Evolutionary conservation across 495 filamentous ascomycete genomes (phyloP).

Genomic region (Daldinia childiae): DNA sequence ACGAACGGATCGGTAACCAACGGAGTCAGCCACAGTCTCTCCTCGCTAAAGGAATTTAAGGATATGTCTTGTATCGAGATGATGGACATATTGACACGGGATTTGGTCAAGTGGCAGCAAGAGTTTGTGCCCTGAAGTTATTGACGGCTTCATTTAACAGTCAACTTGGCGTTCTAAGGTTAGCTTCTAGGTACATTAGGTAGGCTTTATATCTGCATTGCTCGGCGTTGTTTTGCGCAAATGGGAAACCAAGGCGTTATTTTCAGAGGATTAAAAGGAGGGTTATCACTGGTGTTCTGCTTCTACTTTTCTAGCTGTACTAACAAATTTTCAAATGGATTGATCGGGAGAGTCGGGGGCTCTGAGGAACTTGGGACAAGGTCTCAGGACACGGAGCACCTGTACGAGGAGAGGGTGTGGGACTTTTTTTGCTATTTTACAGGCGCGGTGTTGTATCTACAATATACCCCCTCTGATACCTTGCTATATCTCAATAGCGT

Average conservation of each 20-base stretch:
- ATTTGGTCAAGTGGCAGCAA: constrained; percentile 82
- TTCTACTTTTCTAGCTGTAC: constrained; percentile 27
- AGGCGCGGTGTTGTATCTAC: constrained; percentile 37
- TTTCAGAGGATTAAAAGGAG: constrained; percentile 4
- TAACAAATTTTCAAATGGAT: constrained; percentile 23
- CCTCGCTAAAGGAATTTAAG: constrained; percentile 62
- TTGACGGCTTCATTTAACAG: constrained; percentile 2
- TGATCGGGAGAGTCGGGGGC: constrained; percentile 8
- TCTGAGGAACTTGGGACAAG: not conserved
- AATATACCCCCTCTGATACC: constrained; percentile 41
- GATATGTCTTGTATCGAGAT: constrained; percentile 77
- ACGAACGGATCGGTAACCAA: constrained; percentile 22
- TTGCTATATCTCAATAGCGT: constrained; percentile 25
- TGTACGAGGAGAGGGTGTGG: constrained; percentile 8
- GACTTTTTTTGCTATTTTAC: constrained; percentile 33
- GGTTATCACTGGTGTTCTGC: constrained; percentile 2
- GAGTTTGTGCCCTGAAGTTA: constrained; percentile 52
- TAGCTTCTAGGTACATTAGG: constrained; percentile 15
- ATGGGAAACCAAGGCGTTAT: not conserved
- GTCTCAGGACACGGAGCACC: constrained; percentile 5
- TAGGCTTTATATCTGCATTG: constrained; percentile 18
- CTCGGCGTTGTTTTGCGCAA: constrained; percentile 28
- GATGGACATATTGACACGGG: constrained; percentile 81
- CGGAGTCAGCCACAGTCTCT: constrained; percentile 36
- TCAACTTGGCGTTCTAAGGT: constrained; percentile 22